Base-by-base conservation (phyloP, 148 eudicot genomes). In the Fagopyrum homotropicum region DNA sequence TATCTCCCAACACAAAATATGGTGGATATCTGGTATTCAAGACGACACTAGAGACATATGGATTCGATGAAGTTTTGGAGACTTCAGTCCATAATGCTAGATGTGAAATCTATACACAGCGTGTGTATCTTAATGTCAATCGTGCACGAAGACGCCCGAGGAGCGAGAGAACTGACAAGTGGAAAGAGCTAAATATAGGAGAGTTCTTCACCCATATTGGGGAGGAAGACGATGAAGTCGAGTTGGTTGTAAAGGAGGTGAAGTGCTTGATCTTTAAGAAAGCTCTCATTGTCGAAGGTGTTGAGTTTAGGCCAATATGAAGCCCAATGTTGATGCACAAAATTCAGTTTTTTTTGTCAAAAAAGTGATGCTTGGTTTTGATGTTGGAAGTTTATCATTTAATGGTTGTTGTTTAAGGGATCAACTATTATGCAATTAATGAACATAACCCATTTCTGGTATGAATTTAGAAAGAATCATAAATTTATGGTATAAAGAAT, bases 11-110 rank as follows among this genome's bases (percentile, higher is more conserved):
- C 64, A 80, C 85, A 0, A 45, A 49, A 2, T 83, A 86, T 75
- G 78, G 75, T 47, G 86, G 80, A 4, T 86, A 79, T 77, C 75
- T 86, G 26, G 86, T 86, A 49, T 83, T 79, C 79, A 78, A 80
- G 11, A 3, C 47, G 22, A 30, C 55, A 51, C n/a, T 49, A 12
- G 16, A 16, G 11, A 11, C 11, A 0, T 16, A 54, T 45, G 84
- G 86, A 4, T 76, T 79, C n/a, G 61, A 63, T 0, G 15, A 17
- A 63, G 49, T n/a, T 19, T 26, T 30, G 5, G 17, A 68, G 6
- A 46, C 72, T 45, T 68, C 72, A 45, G 46, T 9, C 4, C 17
- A n/a, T 6, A 68, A 2, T 54, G 17, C n/a, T 68, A 46, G 72
- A 26, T 46, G 45, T 45, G n/a, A 5, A 68, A 68, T 30, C 72